Percentiles rank a stretch among this genome's conserved stretches.
These are phyloP conservation scores for Aspergillus pseudoglaucus DNA, from an alignment of 2,329 filamentous ascomycete genomes.

Conservation along the genomic window DNA sequence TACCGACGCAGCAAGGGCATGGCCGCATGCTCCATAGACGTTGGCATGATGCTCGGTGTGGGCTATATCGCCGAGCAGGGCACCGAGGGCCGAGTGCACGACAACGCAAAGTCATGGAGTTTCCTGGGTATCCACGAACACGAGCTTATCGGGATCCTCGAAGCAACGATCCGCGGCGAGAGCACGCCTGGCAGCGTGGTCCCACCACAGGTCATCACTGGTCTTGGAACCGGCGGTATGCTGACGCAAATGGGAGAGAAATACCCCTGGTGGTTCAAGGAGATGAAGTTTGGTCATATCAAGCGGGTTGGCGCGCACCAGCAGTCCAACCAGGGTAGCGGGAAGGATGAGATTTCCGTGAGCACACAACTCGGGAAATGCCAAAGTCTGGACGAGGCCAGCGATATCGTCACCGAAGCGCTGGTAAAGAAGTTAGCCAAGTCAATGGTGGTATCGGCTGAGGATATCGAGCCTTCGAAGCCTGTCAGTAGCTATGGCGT, in stretches of 20 bases:
- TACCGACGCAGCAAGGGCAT: slow-evolving; percentile 17
- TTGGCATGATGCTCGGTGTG: slow-evolving; percentile 28
- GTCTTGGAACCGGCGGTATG: no score
- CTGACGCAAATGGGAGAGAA: no score
- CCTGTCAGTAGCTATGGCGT: slow-evolving; percentile 17
- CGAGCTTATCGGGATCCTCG: not conserved
- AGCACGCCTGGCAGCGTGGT: not conserved
- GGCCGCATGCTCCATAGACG: slow-evolving; percentile 14
- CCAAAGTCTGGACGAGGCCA: slow-evolving; percentile 6
- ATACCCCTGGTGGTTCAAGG: not conserved
- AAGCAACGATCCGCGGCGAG: not conserved
- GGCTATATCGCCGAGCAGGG: slow-evolving; percentile 25
- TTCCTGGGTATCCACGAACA: not conserved
- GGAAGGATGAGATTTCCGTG: not conserved
- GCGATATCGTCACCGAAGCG: not conserved
- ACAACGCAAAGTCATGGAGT: not conserved
- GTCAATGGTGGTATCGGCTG: not conserved
- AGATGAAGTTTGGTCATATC: not conserved
- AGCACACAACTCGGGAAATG: not conserved
- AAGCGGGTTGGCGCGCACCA: not conserved
- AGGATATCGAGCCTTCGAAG: not conserved
- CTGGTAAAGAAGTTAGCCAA: not conserved
- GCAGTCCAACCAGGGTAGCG: not conserved
- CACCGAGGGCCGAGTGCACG: not conserved
- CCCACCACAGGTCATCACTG: not conserved